Evolutionary conservation across 495 filamentous ascomycete genomes (phyloP).

Genomic region (Chaetomium tenue): DNA sequence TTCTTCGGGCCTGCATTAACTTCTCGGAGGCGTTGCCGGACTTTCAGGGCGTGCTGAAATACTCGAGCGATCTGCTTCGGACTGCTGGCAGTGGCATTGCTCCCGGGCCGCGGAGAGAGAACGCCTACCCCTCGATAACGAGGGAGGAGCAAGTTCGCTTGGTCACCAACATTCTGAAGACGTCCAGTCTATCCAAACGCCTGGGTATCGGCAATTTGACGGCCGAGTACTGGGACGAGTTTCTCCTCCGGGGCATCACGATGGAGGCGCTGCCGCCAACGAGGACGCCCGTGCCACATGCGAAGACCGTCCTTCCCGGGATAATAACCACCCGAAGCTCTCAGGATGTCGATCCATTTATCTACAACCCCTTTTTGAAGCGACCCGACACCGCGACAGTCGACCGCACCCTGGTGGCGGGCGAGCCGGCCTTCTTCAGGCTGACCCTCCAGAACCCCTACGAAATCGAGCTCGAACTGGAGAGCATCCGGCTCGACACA

Average conservation of each 20-base stretch:
- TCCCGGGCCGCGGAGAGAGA: constrained; percentile 58
- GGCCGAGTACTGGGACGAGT: constrained; percentile 95
- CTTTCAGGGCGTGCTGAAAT: constrained; percentile 80
- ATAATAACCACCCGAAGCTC: constrained; percentile 52
- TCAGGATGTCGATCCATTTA: constrained; percentile 74
- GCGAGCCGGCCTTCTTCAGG: constrained; percentile 71
- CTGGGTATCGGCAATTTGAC: constrained; percentile 66
- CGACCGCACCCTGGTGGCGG: constrained; percentile 69
- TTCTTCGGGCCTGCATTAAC: constrained; percentile 80
- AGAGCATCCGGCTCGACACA: constrained; percentile 71
- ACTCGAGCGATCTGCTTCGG: constrained; percentile 77
- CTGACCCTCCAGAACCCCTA: constrained; percentile 90
- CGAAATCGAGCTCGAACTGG: constrained; percentile 87
- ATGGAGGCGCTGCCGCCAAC: constrained; percentile 51
- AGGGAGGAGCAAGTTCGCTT: constrained; percentile 83
- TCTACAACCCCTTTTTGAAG: constrained; percentile 87
- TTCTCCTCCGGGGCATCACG: constrained; percentile 79
- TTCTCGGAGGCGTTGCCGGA: constrained; percentile 92
- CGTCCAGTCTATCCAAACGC: constrained; percentile 68
- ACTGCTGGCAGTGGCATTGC: constrained; percentile 79
- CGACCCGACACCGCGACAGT: constrained; percentile 53
- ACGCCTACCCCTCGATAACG: constrained; percentile 62
- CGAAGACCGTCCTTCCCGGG: constrained; percentile 66
- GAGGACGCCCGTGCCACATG: constrained; percentile 66
- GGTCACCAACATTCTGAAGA: constrained; percentile 78